Evolutionary conservation across 257 asterid species (phyloP).

Genomic region (Scutellaria galericulata): DNA sequence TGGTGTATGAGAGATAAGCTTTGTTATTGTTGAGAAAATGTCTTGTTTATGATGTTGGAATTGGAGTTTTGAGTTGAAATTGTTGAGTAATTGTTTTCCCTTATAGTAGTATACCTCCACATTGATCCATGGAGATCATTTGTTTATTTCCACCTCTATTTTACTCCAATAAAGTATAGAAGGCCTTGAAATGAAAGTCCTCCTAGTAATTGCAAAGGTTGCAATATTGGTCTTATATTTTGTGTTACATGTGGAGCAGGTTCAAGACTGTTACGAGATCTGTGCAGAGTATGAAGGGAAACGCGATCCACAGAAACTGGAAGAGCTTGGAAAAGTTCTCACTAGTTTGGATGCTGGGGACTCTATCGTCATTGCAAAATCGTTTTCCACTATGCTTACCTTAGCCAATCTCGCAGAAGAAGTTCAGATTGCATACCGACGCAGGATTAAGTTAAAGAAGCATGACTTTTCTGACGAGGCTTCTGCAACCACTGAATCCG

Average conservation of each 20-base stretch:
- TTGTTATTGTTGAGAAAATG: background rate
- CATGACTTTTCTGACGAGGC: conserved; percentile 88
- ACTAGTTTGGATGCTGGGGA: conserved; percentile 97
- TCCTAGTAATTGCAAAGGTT: background rate
- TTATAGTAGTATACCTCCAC: background rate
- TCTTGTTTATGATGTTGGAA: background rate
- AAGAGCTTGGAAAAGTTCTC: conserved; percentile 87
- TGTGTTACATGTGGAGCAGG: conserved; percentile 49
- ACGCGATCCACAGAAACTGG: conserved; percentile 71
- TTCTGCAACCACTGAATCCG: conserved; percentile 88
- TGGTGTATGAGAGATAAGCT: background rate
- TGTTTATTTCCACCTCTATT: background rate
- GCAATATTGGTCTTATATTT: conserved; percentile 6
- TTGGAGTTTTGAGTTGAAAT: background rate
- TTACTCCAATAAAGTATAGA: too few relatives aligned
- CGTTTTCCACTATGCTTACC: conserved; percentile 94
- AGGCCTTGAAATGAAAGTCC: too few relatives aligned
- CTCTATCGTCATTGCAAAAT: conserved; percentile 84
- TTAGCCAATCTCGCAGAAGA: conserved; percentile 96
- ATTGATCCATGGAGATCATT: background rate
- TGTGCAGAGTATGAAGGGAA: conserved; percentile 90
- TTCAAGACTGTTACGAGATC: conserved; percentile 89
- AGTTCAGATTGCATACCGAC: conserved; percentile 96
- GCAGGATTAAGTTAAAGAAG: conserved; percentile 77
- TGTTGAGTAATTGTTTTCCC: conserved; percentile 12